Base-by-base conservation (phyloP, 768 basidiomycete species). In the Pilatotrama ljubarskyi region DNA sequence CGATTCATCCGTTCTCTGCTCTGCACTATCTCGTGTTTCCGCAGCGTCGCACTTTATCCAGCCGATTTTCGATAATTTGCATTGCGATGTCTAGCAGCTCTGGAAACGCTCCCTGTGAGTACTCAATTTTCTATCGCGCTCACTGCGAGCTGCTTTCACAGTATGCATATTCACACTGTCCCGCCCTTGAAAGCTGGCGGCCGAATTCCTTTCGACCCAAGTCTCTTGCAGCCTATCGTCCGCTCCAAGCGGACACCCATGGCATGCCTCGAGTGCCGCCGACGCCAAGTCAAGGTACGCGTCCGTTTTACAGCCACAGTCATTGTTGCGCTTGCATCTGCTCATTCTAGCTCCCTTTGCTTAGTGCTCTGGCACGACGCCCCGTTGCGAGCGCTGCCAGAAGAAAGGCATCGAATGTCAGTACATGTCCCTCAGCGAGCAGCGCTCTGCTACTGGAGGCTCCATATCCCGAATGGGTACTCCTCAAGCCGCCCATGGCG, bases 261-360 rank as follows among this genome's bases (percentile, higher is more conserved):
- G 63, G 85, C 85, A 2, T 87, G 85, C 69, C 75, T 70, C 0
- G 72, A 74, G 55, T 87, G 85, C 67, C 80, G 85, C 7, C 67
- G 69, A 32, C 78, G 81, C 17, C 85, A 87, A 69, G 77, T 85
- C 59, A 84, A 81, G 75, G 84, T 82, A 63, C 37, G 67, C 24
- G 41, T 38, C 22, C 35, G 51, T 37, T n/a, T 51, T 10, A 32
- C 29, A 32, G 29, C 56, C 22, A 42, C 46, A 32, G 22, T 24
- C n/a, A 11, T 17, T 54, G 50, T 43, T 55, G n/a, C 15, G 6
- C 47, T 17, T 36, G 18, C 36, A 22, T 20, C n/a, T 43, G 6
- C 22, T 20, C 24, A 13, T 46, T 13, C 18, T 42, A 8, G 17
- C 47, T 18, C 22, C 7, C 15, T 6, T 20, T n/a, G 5, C 24